Percentiles rank a stretch among this genome's conserved stretches.
Evolutionary conservation across 1,284 basidiomycete species (phyloP).

Genomic region (Ganoderma leucocontextum): DNA sequence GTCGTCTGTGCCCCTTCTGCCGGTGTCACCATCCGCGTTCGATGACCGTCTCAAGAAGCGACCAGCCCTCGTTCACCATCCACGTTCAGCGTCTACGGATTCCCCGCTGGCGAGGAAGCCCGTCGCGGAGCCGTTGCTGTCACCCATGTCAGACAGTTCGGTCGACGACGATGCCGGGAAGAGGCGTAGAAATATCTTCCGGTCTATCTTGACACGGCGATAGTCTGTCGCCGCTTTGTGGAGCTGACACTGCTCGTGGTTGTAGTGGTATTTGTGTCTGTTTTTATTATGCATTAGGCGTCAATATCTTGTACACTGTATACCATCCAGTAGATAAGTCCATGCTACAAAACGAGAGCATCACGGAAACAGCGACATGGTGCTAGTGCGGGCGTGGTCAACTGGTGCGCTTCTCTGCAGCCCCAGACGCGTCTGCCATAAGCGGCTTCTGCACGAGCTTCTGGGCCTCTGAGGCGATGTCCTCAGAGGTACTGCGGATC

Average conservation of each 20-base stretch:
- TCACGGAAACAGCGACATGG: constrained; percentile 5
- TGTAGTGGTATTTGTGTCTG: not conserved
- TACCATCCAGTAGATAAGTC: constrained; percentile 37
- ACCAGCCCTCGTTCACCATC: constrained; percentile 28
- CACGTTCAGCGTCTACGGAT: constrained; percentile 37
- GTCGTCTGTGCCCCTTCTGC: constrained; percentile 8
- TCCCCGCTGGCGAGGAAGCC: constrained; percentile 32
- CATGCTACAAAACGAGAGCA: constrained; percentile 27
- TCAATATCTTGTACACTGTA: constrained; percentile 37
- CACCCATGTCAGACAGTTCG: constrained; percentile 21
- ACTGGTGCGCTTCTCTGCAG: constrained; percentile 23
- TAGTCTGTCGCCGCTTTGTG: constrained; percentile 11
- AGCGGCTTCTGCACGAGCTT: constrained; percentile 70
- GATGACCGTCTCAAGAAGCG: constrained; percentile 18
- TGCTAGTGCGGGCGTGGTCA: constrained; percentile 11
- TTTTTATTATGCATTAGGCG: constrained; percentile 36
- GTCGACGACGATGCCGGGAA: constrained; percentile 33
- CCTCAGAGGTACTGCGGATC: constrained; percentile 93
- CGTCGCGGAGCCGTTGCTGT: constrained; percentile 23
- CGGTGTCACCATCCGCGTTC: constrained; percentile 10
- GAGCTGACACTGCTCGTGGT: not conserved
- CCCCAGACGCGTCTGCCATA: constrained; percentile 28
- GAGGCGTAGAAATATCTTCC: constrained; percentile 36
- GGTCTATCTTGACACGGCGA: constrained; percentile 35
- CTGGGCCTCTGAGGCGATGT: constrained; percentile 86